These are phyloP conservation scores for Rhizophagus prolifer DNA, from an alignment of 192 early-diverging fungal genomes.

Conservation along the genomic window DNA sequence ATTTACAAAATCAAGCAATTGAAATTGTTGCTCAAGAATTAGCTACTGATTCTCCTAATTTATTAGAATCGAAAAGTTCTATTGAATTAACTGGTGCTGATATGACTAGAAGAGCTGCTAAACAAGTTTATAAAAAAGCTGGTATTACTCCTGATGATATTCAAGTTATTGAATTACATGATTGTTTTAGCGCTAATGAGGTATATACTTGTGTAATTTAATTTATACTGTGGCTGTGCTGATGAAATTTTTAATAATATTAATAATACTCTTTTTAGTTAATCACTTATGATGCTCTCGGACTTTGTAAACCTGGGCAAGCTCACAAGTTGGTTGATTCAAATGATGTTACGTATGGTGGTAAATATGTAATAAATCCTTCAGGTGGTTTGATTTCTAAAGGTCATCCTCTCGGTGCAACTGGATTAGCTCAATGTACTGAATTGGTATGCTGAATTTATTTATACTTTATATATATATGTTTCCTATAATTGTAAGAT, in stretches of 20 bases:
- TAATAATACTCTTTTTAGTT: too few relatives aligned
- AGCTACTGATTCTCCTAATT: slow-evolving; percentile 69
- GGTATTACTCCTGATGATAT: slow-evolving; percentile 62
- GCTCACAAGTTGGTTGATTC: slow-evolving; percentile 60
- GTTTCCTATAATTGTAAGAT: too few relatives aligned
- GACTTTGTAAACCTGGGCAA: slow-evolving; percentile 62
- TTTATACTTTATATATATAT: too few relatives aligned
- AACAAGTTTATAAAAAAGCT: slow-evolving; percentile 53
- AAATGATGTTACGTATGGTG: slow-evolving; percentile 58
- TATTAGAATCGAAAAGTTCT: slow-evolving; percentile 46
- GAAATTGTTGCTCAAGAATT: slow-evolving; percentile 68
- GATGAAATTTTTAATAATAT: too few relatives aligned
- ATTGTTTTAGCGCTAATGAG: slow-evolving; percentile 78
- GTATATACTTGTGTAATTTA: too few relatives aligned
- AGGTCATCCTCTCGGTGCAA: slow-evolving; percentile 76
- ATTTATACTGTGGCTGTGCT: too few relatives aligned
- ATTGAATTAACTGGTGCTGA: slow-evolving; percentile 65
- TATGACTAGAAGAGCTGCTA: slow-evolving; percentile 69
- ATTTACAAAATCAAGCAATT: slow-evolving; percentile 60
- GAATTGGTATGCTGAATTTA: slow-evolving; percentile 45
- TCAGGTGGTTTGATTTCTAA: slow-evolving; percentile 75
- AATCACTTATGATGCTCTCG: slow-evolving; percentile 74
- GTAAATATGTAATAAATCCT: slow-evolving; percentile 70
- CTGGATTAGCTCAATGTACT: slow-evolving; percentile 73
- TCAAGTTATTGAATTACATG: slow-evolving; percentile 71